Base-by-base conservation (phyloP, 257 asterid genomes). In the Coffea eugenioides region DNA sequence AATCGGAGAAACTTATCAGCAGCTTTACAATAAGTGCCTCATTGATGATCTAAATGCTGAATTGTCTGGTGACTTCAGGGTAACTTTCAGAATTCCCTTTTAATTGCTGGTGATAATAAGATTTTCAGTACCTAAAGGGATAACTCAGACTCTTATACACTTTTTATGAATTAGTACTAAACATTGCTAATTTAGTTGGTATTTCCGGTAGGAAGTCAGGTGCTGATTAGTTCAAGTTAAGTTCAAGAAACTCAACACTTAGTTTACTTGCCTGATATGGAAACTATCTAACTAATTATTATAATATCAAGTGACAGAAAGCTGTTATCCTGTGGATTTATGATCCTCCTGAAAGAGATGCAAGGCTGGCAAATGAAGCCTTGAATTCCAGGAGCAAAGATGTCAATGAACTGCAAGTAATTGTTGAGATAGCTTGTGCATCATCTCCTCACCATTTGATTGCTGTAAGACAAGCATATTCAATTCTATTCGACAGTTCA, bases 261-360 rank as follows among this genome's bases (percentile, higher is more conserved):
- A 74, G 4, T 39, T 56, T 39, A 39, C 0, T 4, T 36, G n/a
- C 23, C 23, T 8, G 45, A 31, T 5, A 64, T 2, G 43, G 9
- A 69, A 62, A 76, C 23, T 46, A 34, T 8, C n/a, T 13, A 49
- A n/a, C 62, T 61, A 71, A 51, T 39, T 41, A 46, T 61, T 79
- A 31, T 74, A 36, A 73, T 48, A 43, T 48, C 51, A 77, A 25
- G 52, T 73, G 71, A 82, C 79, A 94, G 98, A 91, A 87, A 83
- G 97, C 97, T 0, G 89, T 92, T 76, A n/a, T 88, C 46, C 64
- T 90, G 79, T 92, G 97, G 97, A 79, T 89, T 23, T 87, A 85
- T 43, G 97, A 92, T 73, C 96, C 98, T 20, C 73, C 92, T 27
- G 97, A 91, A 79, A 90, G 97, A 84, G 97, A 94, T 71, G 97